These are phyloP conservation scores for Phytophthora multivora DNA, from an alignment of 352 stramenopile genomes.

Conservation along the genomic window DNA sequence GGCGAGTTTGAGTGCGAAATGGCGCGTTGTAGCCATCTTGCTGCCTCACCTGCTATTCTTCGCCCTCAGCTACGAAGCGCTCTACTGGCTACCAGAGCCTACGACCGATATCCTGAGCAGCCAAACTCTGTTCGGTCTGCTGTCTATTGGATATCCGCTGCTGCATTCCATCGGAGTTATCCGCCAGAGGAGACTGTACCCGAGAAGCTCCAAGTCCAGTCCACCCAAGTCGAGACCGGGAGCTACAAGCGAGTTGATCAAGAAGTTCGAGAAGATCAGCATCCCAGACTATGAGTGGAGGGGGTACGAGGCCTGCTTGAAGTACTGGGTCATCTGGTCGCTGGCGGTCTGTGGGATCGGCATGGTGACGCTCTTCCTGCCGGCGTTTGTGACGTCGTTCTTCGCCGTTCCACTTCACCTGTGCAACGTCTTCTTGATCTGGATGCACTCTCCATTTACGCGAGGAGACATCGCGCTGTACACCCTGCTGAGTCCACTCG, in stretches of 20 bases:
- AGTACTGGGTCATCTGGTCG: constrained; percentile 88
- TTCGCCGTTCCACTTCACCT: constrained; percentile 59
- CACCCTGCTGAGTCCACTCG: constrained; percentile 59
- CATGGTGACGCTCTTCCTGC: constrained; percentile 70
- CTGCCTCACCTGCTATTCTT: constrained; percentile 77
- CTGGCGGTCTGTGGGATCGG: constrained; percentile 48
- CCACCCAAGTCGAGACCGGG: constrained; percentile 8
- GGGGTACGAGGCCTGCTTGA: constrained; percentile 75
- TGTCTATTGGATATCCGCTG: constrained; percentile 72
- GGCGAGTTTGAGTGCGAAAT: constrained; percentile 71
- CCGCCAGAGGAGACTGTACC: constrained; percentile 53
- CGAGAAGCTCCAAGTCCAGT: constrained; percentile 29
- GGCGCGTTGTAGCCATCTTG: constrained; percentile 58
- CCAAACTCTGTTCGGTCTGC: constrained; percentile 58
- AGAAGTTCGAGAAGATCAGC: constrained; percentile 39
- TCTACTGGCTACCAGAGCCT: constrained; percentile 56
- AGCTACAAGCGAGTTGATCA: constrained; percentile 27
- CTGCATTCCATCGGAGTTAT: constrained; percentile 70
- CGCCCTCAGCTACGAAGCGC: constrained; percentile 53
- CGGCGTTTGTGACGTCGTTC: constrained; percentile 59
- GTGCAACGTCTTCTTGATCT: constrained; percentile 76
- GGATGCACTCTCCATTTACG: constrained; percentile 81
- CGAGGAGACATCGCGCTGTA: constrained; percentile 77
- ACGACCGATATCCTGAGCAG: constrained; percentile 61
- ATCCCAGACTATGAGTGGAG: constrained; percentile 63